Evolutionary conservation across 2,329 filamentous ascomycete species (phyloP), one percentile per base, ranked within the genome.

Genomic region (Pyricularia grisea): DNA sequence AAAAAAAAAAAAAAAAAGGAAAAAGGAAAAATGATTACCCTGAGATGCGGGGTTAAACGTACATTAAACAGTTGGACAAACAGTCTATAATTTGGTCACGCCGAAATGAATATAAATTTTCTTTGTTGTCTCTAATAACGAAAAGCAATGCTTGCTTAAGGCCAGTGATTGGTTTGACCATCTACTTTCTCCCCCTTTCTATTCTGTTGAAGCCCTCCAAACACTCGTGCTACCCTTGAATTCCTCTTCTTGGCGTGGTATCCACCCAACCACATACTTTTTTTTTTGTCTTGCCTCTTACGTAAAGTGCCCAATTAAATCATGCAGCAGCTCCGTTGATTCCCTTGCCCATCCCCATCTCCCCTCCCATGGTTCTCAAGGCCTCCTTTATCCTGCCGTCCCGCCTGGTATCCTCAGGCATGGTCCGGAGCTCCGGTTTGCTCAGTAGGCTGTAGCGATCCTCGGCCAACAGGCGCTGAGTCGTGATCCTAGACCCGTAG

Each of bases 401-500:
- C 42, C 42, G 42, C 17, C 42, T 50, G 42, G 42, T 20, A 20
- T 50, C 20, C 4, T 65, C 58, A n/a, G 68, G 66, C 68, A 76
- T 74, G 9, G 74, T 75, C 10, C 76, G 71, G 9, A 78, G 72
- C 69, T 75, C 75, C 6, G 73, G 69, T 65, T 67, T 67, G 33
- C 69, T 33, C 20, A 78, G 72, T 63, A 75, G 60, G 4, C 67
- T 67, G 61, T 77, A 77, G 4, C 78, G 73, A 58, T 74, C 74
- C 69, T 80, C 80, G 2, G 72, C 73, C 4, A 76, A 65, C 64
- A 82, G 72, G 61, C 78, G 75, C 70, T 76, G 74, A 0, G 81
- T 83, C 4, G 81, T 84, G 60, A 81, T 76, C 10, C 82, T 77
- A 66, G 83, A 78, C 0, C 82, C 81, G 66, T 84, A 84, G 73